A percentile compares a stretch with the other conserved stretches of the same genome.
Conservation (phyloP, 306 rosid species). For the Medicago ruthenica region DNA sequence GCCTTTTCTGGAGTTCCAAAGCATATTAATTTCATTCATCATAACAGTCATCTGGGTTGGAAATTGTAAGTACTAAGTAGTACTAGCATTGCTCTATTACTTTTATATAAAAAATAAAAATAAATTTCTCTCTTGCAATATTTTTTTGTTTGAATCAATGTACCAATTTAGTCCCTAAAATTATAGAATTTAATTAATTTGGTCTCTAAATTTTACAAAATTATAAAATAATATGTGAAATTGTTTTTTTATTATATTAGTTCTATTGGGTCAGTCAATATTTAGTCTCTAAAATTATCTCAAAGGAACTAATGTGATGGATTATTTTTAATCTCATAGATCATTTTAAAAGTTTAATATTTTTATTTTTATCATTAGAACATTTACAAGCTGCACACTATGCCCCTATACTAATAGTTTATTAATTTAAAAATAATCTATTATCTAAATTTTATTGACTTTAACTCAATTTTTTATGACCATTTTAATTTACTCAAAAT, state of each 20-base stretch:
- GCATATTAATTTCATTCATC: conserved; percentile 82
- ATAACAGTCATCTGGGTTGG: conserved; percentile 87
- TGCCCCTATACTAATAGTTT: neutral
- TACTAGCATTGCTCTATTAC: neutral
- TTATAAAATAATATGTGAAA: neutral
- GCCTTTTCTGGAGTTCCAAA: conserved; percentile 78
- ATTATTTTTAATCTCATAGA: neutral
- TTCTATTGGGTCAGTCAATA: neutral
- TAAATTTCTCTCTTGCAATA: neutral
- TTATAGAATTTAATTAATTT: too few species aligned
- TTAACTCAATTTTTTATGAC: neutral
- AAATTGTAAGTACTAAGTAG: conserved; percentile 54
- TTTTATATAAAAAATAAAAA: too few species aligned
- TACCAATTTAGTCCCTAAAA: neutral
- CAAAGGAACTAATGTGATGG: neutral
- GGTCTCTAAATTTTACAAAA: neutral
- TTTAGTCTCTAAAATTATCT: neutral
- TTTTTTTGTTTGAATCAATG: neutral
- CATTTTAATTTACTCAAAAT: neutral
- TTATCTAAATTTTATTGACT: neutral
- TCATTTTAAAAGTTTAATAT: neutral
- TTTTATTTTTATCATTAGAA: neutral
- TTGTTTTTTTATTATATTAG: neutral
- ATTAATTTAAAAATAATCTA: neutral
- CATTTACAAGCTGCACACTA: too few species aligned